phyloP scores from a whole-genome alignment of 208 protist genomes.

The Herpetomonas samuelpessoai region DNA sequence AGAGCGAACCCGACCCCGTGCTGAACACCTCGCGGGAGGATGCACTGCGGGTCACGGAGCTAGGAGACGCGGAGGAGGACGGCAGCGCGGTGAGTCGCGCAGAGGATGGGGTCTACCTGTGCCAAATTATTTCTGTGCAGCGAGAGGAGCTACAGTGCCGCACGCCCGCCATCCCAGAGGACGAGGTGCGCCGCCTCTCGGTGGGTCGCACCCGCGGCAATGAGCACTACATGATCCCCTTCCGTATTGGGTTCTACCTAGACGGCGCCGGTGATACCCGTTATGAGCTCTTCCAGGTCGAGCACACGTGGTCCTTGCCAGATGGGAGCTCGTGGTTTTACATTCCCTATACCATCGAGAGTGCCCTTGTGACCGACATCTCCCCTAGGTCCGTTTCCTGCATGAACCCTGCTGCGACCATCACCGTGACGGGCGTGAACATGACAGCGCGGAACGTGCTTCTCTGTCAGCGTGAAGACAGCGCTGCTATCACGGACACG shows the following conservation, averaged over 20 bases:
- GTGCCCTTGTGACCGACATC: constrained; percentile 13
- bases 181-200: constrained; percentile 11
- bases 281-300: constrained; percentile 13
- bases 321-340: constrained; percentile 17
- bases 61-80: background rate
- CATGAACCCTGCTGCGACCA: constrained; percentile 20
- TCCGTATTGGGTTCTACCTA: constrained; percentile 10
- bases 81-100: background rate
- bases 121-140: constrained; percentile 15
- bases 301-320: constrained; percentile 16
- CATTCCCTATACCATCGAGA: constrained; percentile 17
- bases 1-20: no score
- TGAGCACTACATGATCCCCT: constrained; percentile 12
- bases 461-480: constrained; percentile 14
- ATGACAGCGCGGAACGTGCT: constrained; percentile 20
- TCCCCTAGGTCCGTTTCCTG: constrained; percentile 20
- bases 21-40: no score
- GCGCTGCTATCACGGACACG: background rate
- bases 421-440: constrained; percentile 19
- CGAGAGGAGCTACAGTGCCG: constrained; percentile 19
- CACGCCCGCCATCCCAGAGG: constrained; percentile 19
- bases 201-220: constrained; percentile 8
- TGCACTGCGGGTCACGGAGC: background rate
- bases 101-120: constrained; percentile 1
- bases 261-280: background rate